A percentile compares a stretch with the other conserved stretches of the same genome.
phyloP scores from a whole-genome alignment of 208 protist genomes.

The Crithidia thermophila region DNA sequence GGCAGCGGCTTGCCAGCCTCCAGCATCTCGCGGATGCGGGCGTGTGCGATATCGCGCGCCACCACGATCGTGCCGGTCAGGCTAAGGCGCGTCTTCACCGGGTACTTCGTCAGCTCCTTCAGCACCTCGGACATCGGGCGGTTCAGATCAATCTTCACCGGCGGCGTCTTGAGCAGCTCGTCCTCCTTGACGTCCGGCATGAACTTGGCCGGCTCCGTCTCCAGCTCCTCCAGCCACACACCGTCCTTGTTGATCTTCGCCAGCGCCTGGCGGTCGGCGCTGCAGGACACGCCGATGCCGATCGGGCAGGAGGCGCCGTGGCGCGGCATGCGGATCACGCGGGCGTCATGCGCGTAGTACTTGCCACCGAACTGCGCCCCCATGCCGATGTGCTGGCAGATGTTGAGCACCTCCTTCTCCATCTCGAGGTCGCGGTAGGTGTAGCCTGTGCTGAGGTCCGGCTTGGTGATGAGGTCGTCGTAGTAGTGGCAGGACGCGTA shows the following conservation, averaged over 20 bases:
- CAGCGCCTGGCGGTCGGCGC: constrained; percentile 94
- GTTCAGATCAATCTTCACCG: constrained; percentile 94
- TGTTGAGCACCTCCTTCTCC: constrained; percentile 90
- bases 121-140: constrained; percentile 90
- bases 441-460: constrained; percentile 74
- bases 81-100: constrained; percentile 93
- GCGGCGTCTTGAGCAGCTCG: constrained; percentile 61
- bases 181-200: constrained; percentile 91
- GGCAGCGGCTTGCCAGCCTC: constrained; percentile 89
- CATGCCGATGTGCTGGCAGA: constrained; percentile 93
- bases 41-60: constrained; percentile 98
- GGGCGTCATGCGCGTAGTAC: constrained; percentile 98
- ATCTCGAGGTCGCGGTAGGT: constrained; percentile 95
- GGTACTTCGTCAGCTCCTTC: constrained; percentile 81
- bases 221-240: constrained; percentile 96
- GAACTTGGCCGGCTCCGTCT: constrained; percentile 94
- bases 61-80: constrained; percentile 97
- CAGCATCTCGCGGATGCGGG: constrained; percentile 92
- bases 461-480: constrained; percentile 95
- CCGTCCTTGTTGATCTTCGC: constrained; percentile 97
- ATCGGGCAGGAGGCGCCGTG: constrained; percentile 93
- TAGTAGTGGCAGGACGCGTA: constrained; percentile 93
- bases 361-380: constrained; percentile 98
- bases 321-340: constrained; percentile 94
- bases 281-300: constrained; percentile 97